Evolutionary conservation across 1,284 basidiomycete species (phyloP).

Genomic region (Omphalotus olearius): DNA sequence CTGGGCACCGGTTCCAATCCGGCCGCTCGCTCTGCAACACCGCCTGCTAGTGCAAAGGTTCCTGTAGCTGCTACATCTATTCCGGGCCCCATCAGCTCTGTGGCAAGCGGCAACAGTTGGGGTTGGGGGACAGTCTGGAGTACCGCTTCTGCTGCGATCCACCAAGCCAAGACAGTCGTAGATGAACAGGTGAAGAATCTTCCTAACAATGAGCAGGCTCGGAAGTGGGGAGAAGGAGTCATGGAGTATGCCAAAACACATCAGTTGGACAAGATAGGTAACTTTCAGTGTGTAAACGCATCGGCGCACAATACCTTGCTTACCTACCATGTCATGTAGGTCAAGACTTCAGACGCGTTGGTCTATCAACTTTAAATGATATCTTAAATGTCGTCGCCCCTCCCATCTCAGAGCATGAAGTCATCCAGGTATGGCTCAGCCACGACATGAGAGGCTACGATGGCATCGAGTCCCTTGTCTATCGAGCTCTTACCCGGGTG

Average conservation of each 20-base stretch:
- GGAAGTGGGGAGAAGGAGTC: slow-evolving; percentile 70
- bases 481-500: slow-evolving; percentile 77
- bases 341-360: slow-evolving; percentile 82
- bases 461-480: slow-evolving; percentile 94
- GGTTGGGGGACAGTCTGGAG: slow-evolving; percentile 87
- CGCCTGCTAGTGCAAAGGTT: slow-evolving; percentile 32
- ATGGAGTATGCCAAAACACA: slow-evolving; percentile 68
- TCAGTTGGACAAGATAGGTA: slow-evolving; percentile 83
- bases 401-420: slow-evolving; percentile 96
- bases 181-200: slow-evolving; percentile 86
- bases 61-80: slow-evolving; percentile 19
- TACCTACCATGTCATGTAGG: slow-evolving; percentile 40
- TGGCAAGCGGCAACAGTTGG: slow-evolving; percentile 46
- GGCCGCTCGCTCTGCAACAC: slow-evolving; percentile 33
- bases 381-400: slow-evolving; percentile 96
- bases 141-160: slow-evolving; percentile 80
- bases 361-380: slow-evolving; percentile 83
- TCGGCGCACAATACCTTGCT: background rate
- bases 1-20: slow-evolving; percentile 16
- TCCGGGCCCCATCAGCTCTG: slow-evolving; percentile 19
- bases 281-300: background rate
- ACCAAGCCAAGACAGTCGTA: slow-evolving; percentile 83
- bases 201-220: slow-evolving; percentile 77
- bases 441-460: slow-evolving; percentile 98
- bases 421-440: slow-evolving; percentile 91